Evolutionary conservation across 2,329 filamentous ascomycete species (phyloP).

Genomic region (Beauveria rudraprayagi): DNA sequence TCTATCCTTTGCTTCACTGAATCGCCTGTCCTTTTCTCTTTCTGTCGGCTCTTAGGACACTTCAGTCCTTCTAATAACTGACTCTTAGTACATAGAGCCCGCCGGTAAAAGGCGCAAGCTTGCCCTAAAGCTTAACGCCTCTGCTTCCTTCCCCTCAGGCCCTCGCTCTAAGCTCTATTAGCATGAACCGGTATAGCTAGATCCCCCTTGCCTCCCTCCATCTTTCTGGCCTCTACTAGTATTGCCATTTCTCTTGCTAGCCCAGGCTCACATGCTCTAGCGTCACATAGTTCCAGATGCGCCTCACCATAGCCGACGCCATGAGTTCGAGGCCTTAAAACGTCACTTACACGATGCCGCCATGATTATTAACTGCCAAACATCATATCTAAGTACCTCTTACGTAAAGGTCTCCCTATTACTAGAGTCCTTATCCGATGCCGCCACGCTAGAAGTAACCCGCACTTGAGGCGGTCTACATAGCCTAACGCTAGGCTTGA

Average conservation of each 20-base stretch:
- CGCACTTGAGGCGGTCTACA: slow-evolving; percentile 27
- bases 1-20: too few relatives aligned
- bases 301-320: slow-evolving; percentile 33
- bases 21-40: too few relatives aligned
- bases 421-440: slow-evolving; percentile 12
- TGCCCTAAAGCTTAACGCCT: slow-evolving; percentile 31
- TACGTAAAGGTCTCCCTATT: slow-evolving; percentile 51
- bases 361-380: slow-evolving; percentile 57
- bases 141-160: not conserved
- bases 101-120: slow-evolving; percentile 36
- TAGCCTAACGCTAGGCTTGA: slow-evolving; percentile 40
- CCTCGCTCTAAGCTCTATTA: slow-evolving; percentile 18
- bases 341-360: slow-evolving; percentile 60
- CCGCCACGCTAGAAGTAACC: not conserved
- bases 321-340: slow-evolving; percentile 60
- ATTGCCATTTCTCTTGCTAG: slow-evolving; percentile 28
- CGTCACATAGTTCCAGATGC: slow-evolving; percentile 4
- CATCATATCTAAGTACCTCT: slow-evolving; percentile 37
- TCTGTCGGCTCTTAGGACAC: too few relatives aligned
- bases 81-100: slow-evolving; percentile 28
- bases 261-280: slow-evolving; percentile 2
- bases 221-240: not conserved
- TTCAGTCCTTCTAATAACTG: too few relatives aligned
- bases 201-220: not conserved
- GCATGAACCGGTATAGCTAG: slow-evolving; percentile 6